Base-by-base conservation (phyloP, 331 rosid species). In the Arachis monticola region DNA sequence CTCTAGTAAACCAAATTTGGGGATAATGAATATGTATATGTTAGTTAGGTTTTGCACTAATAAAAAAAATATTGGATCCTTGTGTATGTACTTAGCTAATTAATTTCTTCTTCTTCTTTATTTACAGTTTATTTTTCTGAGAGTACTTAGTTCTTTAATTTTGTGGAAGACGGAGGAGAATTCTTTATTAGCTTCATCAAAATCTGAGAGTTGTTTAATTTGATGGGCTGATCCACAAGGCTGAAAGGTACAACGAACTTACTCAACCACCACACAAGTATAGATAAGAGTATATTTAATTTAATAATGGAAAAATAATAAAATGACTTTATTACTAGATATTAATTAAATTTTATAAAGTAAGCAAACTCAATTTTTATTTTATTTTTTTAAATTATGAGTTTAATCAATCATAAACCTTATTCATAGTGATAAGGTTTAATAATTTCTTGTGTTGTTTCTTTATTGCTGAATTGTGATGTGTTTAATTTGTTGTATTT, bases 201-300 rank as follows among this genome's bases (percentile, higher is more conserved):
- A 67, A 74, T 78, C 58, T 65, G n/a, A 45, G 3, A 30, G 12
- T 48, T 66, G 51, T 80, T 66, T 47, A 56, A 80, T 82, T 66
- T 47, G 60, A 80, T 82, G 83, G 81, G 69, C 69, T 83, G 84
- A 75, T 83, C 74, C 70, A 67, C 61, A 60, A 55, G 67, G 56
- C 72, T 8, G 53, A 59, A 80, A 58, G 80, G 83, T 73, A 73
- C 68, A 69, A 38, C 41, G 40, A 35, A 35, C 40, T 4, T 4
- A 35, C 40, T 35, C 40, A 17, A 48, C 59, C 13, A 62, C 58
- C 73, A 30, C 47, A 62, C 5, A 38, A 38, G 5, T 38, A 38
- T 38, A 5, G 41, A 38, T 38, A 38, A 38, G 4, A 38, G 5
- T 38, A 38, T 38, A 38, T 38, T 38, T 38, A 38, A 38, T 38